Evolutionary conservation across 2,329 filamentous ascomycete species (phyloP).

Genomic region (Tolypocladium inflatum): DNA sequence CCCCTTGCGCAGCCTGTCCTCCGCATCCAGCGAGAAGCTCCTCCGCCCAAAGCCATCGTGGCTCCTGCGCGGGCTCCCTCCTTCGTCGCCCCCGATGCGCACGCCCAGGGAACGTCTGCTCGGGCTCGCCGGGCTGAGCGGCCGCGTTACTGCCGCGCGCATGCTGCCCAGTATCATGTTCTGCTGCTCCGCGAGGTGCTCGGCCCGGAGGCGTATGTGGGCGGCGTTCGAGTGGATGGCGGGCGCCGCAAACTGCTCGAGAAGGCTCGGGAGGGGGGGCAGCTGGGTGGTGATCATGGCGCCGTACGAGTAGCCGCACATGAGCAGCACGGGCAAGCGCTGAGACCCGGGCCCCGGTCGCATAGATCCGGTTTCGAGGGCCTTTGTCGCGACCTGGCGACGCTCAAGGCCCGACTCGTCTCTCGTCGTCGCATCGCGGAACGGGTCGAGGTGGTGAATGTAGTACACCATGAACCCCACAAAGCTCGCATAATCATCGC

Average conservation of each 20-base stretch:
- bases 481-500: slow-evolving; percentile 73
- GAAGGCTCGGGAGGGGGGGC: slow-evolving; percentile 50
- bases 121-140: slow-evolving; percentile 12
- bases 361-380: not conserved
- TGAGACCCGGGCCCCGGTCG: not conserved
- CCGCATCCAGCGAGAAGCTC: slow-evolving; percentile 30
- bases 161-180: slow-evolving; percentile 33
- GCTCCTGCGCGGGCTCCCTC: slow-evolving; percentile 27
- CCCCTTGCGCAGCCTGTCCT: slow-evolving; percentile 36
- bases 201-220: slow-evolving; percentile 62
- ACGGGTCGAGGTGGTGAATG: slow-evolving; percentile 46
- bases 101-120: slow-evolving; percentile 23
- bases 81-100: slow-evolving; percentile 41
- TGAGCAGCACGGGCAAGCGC: slow-evolving; percentile 35
- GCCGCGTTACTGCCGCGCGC: slow-evolving; percentile 19
- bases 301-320: slow-evolving; percentile 86
- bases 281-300: slow-evolving; percentile 70
- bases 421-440: slow-evolving; percentile 9
- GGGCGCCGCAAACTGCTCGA: slow-evolving; percentile 47
- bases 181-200: slow-evolving; percentile 56
- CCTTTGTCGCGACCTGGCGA: not conserved
- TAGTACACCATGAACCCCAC: slow-evolving; percentile 74
- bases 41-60: slow-evolving; percentile 22
- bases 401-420: not conserved
- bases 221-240: slow-evolving; percentile 46